These are phyloP conservation scores for Eutrema heterophyllum DNA, from an alignment of 345 rosid genomes.

Conservation along the genomic window DNA sequence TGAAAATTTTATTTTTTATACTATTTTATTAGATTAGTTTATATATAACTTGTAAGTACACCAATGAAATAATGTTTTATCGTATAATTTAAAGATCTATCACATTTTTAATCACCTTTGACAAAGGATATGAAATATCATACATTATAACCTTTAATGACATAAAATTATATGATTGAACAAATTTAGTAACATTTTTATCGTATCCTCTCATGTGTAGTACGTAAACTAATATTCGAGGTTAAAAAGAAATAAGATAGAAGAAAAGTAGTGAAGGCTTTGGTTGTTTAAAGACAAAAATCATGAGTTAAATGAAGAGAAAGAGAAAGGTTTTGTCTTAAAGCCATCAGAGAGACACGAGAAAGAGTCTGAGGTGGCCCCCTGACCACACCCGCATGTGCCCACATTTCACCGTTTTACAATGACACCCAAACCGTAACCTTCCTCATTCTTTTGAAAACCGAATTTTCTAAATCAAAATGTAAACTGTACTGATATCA, in stretches of 20 bases:
- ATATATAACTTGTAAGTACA: not conserved
- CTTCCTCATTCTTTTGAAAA: not conserved
- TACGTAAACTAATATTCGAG: not conserved
- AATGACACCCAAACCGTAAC: conserved; percentile 31
- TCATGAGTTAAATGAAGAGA: conserved; percentile 22
- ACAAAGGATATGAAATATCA: not conserved
- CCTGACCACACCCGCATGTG: conserved; percentile 36
- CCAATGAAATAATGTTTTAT: too few species aligned
- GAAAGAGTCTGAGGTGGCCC: conserved; percentile 37
- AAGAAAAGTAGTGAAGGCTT: conserved; percentile 3
- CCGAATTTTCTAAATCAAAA: not conserved
- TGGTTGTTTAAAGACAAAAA: conserved; percentile 6
- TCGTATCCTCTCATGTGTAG: not conserved
- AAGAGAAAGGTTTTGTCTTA: conserved; percentile 29
- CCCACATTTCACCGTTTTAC: conserved; percentile 35
- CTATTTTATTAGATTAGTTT: not conserved
- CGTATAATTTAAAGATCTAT: not conserved
- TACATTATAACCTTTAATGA: not conserved
- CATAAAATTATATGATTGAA: not conserved
- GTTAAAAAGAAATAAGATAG: not conserved
- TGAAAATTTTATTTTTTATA: too few species aligned
- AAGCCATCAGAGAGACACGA: conserved; percentile 33
- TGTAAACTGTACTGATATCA: not conserved
- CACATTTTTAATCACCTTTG: not conserved
- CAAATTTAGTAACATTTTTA: not conserved